Conservation (phyloP, 345 rosid species). For the Populus deltoides region DNA sequence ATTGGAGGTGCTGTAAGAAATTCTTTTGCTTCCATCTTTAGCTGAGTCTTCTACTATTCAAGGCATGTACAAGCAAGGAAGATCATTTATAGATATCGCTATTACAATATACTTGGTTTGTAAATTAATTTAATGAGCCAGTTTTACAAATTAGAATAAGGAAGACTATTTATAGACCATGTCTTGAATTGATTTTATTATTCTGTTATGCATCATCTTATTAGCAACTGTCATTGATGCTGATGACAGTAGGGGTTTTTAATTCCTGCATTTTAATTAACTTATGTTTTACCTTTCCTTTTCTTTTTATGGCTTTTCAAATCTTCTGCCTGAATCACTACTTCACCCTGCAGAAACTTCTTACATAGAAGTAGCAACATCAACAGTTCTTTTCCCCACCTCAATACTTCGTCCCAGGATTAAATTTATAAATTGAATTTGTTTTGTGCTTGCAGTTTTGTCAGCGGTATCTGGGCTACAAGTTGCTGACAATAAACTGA, state of each 20-base stretch:
- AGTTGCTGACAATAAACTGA: conserved; percentile 46
- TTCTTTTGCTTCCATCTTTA: background rate
- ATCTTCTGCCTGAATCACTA: background rate
- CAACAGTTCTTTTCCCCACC: background rate
- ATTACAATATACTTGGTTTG: background rate
- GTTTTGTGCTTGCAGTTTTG: conserved; percentile 59
- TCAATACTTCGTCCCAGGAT: background rate
- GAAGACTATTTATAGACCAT: background rate
- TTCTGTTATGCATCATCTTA: background rate
- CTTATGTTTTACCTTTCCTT: background rate
- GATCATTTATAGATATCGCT: background rate
- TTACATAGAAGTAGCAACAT: background rate
- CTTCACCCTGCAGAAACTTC: background rate
- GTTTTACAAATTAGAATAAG: background rate
- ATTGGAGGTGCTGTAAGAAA: background rate
- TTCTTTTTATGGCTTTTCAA: background rate
- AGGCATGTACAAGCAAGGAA: background rate
- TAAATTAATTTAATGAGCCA: background rate
- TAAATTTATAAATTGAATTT: background rate
- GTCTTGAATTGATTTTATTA: background rate
- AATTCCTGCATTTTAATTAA: background rate
- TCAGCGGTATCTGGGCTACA: conserved; percentile 77
- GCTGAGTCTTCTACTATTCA: background rate
- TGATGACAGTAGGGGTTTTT: conserved; percentile 1
- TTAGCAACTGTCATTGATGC: background rate